Evolutionary conservation across 805 yeast genomes (phyloP).

Genomic region (Candida anglica): DNA sequence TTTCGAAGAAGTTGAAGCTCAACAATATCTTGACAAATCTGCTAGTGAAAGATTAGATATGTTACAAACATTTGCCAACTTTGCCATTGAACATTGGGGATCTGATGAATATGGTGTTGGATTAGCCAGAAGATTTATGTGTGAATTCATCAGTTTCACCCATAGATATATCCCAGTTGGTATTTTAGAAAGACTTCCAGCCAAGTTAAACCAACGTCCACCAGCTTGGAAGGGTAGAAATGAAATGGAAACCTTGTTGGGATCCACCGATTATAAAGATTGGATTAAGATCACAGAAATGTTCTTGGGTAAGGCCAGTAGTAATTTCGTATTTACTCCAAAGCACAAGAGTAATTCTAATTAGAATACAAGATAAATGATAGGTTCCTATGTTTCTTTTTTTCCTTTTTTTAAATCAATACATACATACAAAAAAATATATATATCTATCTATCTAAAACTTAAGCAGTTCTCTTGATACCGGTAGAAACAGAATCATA

Average conservation of each 20-base stretch:
- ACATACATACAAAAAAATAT: conserved; percentile 5
- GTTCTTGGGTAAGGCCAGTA: conserved; percentile 86
- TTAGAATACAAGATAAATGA: conserved; percentile 20
- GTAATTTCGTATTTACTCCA: conserved; percentile 75
- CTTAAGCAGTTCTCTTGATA: conserved; percentile 2
- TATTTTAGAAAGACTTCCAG: conserved; percentile 81
- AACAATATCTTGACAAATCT: conserved; percentile 85
- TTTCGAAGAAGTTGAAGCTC: conserved; percentile 88
- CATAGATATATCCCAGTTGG: conserved; percentile 95
- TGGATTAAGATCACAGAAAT: conserved; percentile 96
- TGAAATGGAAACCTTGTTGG: conserved; percentile 87
- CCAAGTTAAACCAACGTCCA: conserved; percentile 88
- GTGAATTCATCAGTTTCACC: conserved; percentile 92
- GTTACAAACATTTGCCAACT: conserved; percentile 63
- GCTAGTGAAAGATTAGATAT: conserved; percentile 86
- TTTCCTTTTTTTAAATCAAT: too few relatives aligned
- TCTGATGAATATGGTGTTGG: conserved; percentile 92
- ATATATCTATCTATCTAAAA: conserved; percentile 2
- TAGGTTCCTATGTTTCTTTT: too few relatives aligned
- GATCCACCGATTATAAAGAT: conserved; percentile 79
- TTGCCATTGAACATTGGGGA: conserved; percentile 96
- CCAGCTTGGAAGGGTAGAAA: conserved; percentile 90
- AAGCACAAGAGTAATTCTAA: conserved; percentile 93
- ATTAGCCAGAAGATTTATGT: conserved; percentile 81
- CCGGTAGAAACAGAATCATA: too few relatives aligned